phyloP scores from a whole-genome alignment of 2,329 filamentous ascomycete genomes.

The Dothistroma pini region DNA sequence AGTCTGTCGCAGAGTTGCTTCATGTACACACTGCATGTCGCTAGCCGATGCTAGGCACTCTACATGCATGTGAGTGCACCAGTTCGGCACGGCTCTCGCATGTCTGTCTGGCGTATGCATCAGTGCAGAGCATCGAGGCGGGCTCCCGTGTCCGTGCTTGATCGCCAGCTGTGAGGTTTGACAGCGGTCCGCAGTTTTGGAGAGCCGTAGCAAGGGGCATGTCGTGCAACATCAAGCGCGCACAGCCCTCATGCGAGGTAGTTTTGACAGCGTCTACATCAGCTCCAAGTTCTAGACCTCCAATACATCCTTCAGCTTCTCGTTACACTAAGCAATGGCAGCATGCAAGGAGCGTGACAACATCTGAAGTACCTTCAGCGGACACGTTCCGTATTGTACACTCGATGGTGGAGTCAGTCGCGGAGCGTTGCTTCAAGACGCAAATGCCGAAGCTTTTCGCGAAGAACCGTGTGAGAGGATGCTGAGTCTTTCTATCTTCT shows the following conservation, averaged over 20 bases:
- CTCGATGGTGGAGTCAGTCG: background rate
- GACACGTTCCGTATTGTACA: background rate
- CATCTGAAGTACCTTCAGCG: background rate
- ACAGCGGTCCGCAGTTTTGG: constrained; percentile 1
- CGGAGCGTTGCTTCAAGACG: background rate
- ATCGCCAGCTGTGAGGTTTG: background rate
- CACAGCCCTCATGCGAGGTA: background rate
- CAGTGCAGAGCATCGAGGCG: background rate
- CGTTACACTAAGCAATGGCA: background rate
- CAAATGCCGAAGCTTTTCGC: background rate
- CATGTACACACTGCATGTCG: constrained; percentile 3
- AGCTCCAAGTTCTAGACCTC: background rate
- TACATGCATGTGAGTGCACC: background rate
- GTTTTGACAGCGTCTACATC: background rate
- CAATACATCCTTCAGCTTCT: background rate
- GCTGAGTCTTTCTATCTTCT: background rate
- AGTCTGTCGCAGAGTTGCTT: background rate
- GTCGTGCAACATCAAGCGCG: background rate
- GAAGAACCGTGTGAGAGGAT: background rate
- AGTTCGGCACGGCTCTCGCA: background rate
- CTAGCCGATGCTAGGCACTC: constrained; percentile 1
- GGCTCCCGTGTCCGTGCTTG: background rate
- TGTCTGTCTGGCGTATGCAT: background rate
- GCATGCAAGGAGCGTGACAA: background rate
- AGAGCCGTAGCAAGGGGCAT: constrained; percentile 1